Conservation (phyloP, 164 flowering plant genomes). For the Berberis vulgaris region DNA sequence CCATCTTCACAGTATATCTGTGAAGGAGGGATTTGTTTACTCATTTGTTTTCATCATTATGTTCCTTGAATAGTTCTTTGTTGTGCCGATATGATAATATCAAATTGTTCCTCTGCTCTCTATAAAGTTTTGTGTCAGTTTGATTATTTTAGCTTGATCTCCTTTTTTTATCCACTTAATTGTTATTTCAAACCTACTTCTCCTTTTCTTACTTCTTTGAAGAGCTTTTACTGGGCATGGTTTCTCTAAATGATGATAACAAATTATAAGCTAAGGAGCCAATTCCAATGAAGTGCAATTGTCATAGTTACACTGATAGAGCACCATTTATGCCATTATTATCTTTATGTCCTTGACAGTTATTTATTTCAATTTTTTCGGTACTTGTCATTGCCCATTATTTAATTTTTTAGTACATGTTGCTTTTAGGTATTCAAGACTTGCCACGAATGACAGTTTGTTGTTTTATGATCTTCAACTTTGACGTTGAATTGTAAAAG, state of each 20-base stretch:
- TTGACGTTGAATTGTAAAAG: constrained; percentile 7
- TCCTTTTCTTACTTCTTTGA: background rate
- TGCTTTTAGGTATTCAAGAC: background rate
- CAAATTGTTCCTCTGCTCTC: no score
- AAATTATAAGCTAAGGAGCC: constrained; percentile 17
- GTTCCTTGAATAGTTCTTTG: no score
- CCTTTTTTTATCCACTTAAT: no score
- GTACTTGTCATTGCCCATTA: background rate
- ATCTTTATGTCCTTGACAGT: background rate
- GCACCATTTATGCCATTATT: background rate
- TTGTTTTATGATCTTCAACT: constrained; percentile 2
- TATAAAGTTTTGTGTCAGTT: background rate
- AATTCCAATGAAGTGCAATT: constrained; percentile 16
- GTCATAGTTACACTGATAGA: constrained; percentile 29
- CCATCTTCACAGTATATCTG: no score
- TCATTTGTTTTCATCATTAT: no score
- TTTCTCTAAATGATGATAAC: constrained; percentile 18
- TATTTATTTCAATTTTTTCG: background rate
- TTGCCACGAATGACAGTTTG: background rate
- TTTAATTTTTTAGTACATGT: background rate
- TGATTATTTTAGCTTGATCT: background rate
- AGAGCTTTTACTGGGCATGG: background rate
- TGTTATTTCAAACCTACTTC: background rate
- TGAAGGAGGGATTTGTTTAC: no score
- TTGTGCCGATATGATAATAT: no score